These are phyloP conservation scores for Rhodosporidiobolus sp. DNA, from an alignment of 768 basidiomycete species.

Conservation along the genomic window DNA sequence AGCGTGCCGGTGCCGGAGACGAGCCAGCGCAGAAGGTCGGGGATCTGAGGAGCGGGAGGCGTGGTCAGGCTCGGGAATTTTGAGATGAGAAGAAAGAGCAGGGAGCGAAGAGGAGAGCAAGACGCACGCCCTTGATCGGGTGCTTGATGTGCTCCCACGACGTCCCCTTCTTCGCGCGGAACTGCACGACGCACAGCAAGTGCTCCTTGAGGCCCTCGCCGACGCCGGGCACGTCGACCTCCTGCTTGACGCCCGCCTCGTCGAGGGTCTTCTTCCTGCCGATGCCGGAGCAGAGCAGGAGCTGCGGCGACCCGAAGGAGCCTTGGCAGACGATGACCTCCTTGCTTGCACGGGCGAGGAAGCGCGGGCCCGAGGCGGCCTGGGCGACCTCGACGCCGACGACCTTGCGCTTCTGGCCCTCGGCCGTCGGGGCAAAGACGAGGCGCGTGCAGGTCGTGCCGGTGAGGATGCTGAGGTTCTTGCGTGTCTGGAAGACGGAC, in stretches of 20 bases:
- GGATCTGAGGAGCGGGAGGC: background rate
- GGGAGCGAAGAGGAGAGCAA: background rate
- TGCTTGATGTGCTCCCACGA: conserved; percentile 23
- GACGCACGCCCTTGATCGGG: conserved; percentile 24
- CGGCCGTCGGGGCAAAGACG: conserved; percentile 1
- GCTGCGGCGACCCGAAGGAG: conserved; percentile 29
- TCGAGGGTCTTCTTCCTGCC: conserved; percentile 17
- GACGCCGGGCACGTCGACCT: conserved; percentile 51
- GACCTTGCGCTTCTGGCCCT: background rate
- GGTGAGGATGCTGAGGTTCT: conserved; percentile 38
- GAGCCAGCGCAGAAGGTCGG: conserved; percentile 29
- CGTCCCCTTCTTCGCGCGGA: conserved; percentile 17
- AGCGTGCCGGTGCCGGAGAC: conserved; percentile 26
- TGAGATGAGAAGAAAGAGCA: background rate
- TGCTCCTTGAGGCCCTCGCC: conserved; percentile 51
- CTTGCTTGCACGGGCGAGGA: conserved; percentile 3
- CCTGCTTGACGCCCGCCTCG: conserved; percentile 12
- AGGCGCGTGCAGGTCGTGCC: conserved; percentile 30
- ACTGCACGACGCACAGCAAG: conserved; percentile 1
- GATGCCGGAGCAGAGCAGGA: conserved; percentile 28
- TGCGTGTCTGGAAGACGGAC: conserved; percentile 15
- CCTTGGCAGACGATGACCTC: conserved; percentile 33
- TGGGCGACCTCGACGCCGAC: conserved; percentile 37
- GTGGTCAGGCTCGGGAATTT: no score
- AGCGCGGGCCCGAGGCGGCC: conserved; percentile 4